phyloP scores from a whole-genome alignment of 192 early-diverging fungal genomes.

The Rhizophagus clarus region DNA sequence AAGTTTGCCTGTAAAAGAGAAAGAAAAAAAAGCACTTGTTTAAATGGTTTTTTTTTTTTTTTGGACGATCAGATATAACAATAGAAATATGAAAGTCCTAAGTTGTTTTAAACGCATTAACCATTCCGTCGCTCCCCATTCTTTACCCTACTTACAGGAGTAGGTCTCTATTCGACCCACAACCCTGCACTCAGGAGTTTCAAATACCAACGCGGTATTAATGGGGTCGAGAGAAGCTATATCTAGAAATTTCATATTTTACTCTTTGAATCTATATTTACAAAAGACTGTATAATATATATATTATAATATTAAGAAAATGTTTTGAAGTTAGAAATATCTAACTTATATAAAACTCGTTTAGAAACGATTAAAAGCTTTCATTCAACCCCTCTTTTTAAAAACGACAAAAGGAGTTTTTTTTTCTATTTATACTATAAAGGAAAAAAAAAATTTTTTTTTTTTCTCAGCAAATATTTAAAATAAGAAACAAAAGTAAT shows the following conservation, averaged over 20 bases:
- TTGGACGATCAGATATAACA: not conserved
- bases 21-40: not conserved
- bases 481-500: too few species aligned
- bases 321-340: not conserved
- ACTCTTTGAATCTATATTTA: not conserved
- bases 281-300: not conserved
- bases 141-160: constrained; percentile 74
- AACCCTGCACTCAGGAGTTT: constrained; percentile 82
- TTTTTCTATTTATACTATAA: too few species aligned
- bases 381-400: too few species aligned
- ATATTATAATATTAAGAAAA: not conserved
- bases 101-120: constrained; percentile 5
- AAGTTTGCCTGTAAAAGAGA: constrained; percentile 72
- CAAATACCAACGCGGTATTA: constrained; percentile 83
- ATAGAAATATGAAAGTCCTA: too few species aligned
- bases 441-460: too few species aligned
- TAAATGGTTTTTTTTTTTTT: not conserved
- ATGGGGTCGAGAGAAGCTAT: constrained; percentile 78
- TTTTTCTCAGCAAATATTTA: too few species aligned
- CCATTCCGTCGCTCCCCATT: not conserved
- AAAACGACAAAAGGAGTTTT: too few species aligned
- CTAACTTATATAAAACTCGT: not conserved
- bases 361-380: too few species aligned
- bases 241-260: constrained; percentile 87
- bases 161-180: constrained; percentile 90